Percentiles rank a stretch among this genome's conserved stretches.
phyloP scores from a whole-genome alignment of 495 filamentous ascomycete species.

The Glarea lozoyensis region DNA sequence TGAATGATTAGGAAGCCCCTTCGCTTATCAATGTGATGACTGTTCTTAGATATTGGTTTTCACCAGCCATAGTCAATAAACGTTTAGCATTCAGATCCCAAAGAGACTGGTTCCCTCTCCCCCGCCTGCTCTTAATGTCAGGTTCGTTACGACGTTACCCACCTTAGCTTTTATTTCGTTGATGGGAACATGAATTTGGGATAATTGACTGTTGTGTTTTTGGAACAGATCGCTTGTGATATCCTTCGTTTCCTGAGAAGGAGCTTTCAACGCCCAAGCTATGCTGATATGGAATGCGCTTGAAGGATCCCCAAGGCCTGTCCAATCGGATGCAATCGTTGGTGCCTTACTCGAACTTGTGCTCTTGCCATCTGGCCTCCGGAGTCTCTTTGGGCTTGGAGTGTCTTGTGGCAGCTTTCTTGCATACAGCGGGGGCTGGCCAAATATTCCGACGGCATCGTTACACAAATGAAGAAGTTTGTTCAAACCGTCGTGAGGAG shows the following conservation, averaged over 20 bases:
- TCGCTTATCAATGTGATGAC: too few relatives aligned
- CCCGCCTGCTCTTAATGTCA: constrained; percentile 32
- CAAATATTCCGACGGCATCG: constrained; percentile 41
- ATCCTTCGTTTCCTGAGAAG: constrained; percentile 27
- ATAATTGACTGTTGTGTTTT: constrained; percentile 10
- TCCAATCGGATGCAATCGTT: constrained; percentile 2
- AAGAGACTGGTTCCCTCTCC: constrained; percentile 15
- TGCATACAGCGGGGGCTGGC: constrained; percentile 66
- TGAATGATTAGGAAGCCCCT: too few relatives aligned
- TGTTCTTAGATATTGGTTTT: too few relatives aligned
- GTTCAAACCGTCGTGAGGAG: constrained; percentile 38
- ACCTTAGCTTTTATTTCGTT: constrained; percentile 63
- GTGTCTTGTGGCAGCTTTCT: constrained; percentile 1
- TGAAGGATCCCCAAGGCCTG: constrained; percentile 27
- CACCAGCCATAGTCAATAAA: too few relatives aligned
- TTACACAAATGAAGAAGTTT: constrained; percentile 59
- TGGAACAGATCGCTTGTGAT: constrained; percentile 24
- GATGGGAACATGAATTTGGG: constrained; percentile 31
- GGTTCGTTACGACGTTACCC: constrained; percentile 59
- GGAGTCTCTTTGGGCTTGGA: too few relatives aligned
- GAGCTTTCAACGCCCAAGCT: constrained; percentile 58
- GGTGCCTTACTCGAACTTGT: background rate
- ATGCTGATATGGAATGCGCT: constrained; percentile 72
- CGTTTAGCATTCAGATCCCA: constrained; percentile 12
- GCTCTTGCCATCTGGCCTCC: too few relatives aligned